Evolutionary conservation across 495 filamentous ascomycete species (phyloP).

Genomic region (Neurospora sp.): DNA sequence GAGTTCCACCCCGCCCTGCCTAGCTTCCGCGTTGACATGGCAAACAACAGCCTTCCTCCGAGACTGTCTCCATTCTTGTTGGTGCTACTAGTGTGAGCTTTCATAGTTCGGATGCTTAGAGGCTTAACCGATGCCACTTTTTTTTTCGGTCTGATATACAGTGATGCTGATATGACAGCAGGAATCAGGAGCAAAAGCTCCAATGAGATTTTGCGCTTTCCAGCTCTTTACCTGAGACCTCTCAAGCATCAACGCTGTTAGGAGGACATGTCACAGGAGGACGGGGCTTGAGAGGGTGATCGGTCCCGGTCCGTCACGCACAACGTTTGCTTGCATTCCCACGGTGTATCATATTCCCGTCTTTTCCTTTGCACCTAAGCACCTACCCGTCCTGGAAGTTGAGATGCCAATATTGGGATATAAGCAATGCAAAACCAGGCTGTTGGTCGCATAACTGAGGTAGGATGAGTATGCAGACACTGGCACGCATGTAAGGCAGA

Average conservation of each 20-base stretch:
- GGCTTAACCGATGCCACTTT: not conserved
- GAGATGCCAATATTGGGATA: not conserved
- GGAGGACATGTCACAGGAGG: not conserved
- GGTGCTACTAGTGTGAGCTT: not conserved
- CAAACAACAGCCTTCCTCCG: not conserved
- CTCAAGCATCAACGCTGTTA: not conserved
- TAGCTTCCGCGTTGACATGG: not conserved
- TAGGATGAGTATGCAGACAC: not conserved
- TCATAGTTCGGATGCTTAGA: not conserved
- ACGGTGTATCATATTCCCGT: not conserved
- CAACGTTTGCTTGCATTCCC: not conserved
- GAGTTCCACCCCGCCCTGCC: not conserved
- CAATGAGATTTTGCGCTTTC: not conserved
- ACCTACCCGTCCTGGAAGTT: slow-evolving; percentile 14
- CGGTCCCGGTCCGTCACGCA: not conserved
- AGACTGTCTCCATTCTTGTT: not conserved
- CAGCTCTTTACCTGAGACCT: not conserved
- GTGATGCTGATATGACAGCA: not conserved
- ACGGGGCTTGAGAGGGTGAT: too few relatives aligned
- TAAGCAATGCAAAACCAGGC: not conserved
- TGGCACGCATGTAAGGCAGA: not conserved
- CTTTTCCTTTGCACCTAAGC: not conserved
- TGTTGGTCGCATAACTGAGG: not conserved
- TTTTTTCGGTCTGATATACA: not conserved
- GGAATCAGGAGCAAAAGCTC: not conserved